A percentile compares a stretch with the other conserved stretches of the same genome.
These are phyloP conservation scores for Ophiocordyceps australis DNA, from an alignment of 2,329 filamentous ascomycete species.

Conservation along the genomic window DNA sequence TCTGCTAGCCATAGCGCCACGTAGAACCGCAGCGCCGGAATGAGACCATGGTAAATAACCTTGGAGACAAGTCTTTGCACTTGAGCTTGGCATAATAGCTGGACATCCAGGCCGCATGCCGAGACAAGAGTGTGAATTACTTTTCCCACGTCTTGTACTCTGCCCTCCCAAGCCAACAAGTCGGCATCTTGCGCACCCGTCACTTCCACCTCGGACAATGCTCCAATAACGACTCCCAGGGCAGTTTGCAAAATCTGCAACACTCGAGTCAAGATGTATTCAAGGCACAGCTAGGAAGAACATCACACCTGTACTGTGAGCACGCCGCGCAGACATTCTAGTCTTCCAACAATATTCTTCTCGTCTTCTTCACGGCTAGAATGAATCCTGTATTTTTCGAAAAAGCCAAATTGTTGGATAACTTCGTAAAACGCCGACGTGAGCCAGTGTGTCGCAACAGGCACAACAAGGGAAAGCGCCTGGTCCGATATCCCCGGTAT, in stretches of 20 bases:
- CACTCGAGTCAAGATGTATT: too few species aligned
- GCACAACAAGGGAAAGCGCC: neutral
- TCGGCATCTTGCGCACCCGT: neutral
- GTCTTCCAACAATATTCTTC: neutral
- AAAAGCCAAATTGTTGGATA: neutral
- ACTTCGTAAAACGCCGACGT: neutral
- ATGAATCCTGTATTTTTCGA: neutral
- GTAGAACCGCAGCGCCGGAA: neutral
- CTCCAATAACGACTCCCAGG: neutral
- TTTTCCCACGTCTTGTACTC: neutral
- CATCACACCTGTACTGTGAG: neutral
- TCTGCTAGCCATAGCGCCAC: neutral
- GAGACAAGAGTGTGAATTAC: neutral
- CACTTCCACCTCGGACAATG: neutral
- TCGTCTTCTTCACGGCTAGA: neutral
- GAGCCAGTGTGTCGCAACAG: neutral
- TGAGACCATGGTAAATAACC: neutral
- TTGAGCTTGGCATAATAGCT: too few species aligned
- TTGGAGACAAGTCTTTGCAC: too few species aligned
- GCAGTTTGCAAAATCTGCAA: neutral
- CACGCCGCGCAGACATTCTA: conserved; percentile 1
- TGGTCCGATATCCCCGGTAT: neutral
- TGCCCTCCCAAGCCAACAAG: neutral
- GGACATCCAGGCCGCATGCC: neutral
- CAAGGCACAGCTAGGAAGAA: too few species aligned